phyloP scores from a whole-genome alignment of 306 rosid genomes.

The Gynostemma pentaphyllum region DNA sequence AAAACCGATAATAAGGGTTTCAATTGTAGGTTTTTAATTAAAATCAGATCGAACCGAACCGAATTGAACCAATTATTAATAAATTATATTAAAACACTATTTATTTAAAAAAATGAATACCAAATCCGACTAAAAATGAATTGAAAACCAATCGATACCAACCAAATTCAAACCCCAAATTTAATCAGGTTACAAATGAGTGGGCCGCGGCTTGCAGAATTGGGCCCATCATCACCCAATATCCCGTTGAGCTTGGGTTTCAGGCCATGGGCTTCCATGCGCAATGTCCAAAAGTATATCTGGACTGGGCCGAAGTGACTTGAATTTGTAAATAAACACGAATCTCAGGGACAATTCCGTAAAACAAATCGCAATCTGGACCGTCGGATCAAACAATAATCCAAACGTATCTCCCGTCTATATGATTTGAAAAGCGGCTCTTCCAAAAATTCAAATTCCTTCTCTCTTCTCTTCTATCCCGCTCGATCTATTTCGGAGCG shows the following conservation, averaged over 20 bases:
- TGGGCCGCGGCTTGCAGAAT: background rate
- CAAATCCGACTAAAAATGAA: too few species aligned
- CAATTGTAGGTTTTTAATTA: too few species aligned
- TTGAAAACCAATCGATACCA: too few species aligned
- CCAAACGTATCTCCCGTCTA: slow-evolving; percentile 21
- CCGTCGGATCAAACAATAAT: slow-evolving; percentile 27
- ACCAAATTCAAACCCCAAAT: too few species aligned
- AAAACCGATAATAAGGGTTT: too few species aligned
- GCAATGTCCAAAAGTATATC: too few species aligned
- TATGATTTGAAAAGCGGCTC: slow-evolving; percentile 35
- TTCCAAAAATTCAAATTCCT: slow-evolving; percentile 64
- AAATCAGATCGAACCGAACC: too few species aligned
- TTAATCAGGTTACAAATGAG: too few species aligned
- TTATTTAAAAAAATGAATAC: too few species aligned
- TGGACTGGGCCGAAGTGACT: background rate
- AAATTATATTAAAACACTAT: too few species aligned
- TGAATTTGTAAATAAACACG: background rate
- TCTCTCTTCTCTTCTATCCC: slow-evolving; percentile 28
- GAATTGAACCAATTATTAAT: too few species aligned
- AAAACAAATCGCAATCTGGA: background rate
- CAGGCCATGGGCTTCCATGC: background rate
- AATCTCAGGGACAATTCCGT: background rate
- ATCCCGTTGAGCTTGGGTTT: background rate
- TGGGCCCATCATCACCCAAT: background rate
- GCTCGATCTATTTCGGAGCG: slow-evolving; percentile 22